Base-by-base conservation (phyloP, 768 basidiomycete species). In the Trametes punicea region DNA sequence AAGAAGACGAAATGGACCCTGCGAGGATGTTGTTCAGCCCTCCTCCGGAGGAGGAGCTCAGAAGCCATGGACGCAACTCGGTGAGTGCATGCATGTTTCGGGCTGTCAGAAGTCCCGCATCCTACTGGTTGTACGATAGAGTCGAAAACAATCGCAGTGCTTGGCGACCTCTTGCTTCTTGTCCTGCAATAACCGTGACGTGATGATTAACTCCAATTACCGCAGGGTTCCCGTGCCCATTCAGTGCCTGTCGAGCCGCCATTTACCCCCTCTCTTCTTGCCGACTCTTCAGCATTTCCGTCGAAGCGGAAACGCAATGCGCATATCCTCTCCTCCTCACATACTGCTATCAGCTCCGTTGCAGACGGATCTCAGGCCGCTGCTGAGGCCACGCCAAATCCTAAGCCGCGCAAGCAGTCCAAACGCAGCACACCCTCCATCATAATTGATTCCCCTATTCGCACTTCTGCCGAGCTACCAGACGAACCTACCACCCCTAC, bases 1-100 rank as follows among this genome's bases (percentile, higher is more conserved):
- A 55, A 34, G 63, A 58, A 10, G 60, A 60, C 18, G 58, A 62
- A 33, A 54, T 54, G 23, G 58, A 61, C 42, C 51, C 68, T 1
- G 54, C 69, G 0, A 62, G 65, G 49, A 71, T 71, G 65, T 59
- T 76, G 34, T 82, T 86, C 57, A 80, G 83, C 61, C 84, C 83
- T 2, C 84, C 84, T 2, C 84, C 84, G 2, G 84, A 86, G 60
- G 84, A 86, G 59, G 71, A 70, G 1, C 66, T 83, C 8, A 59
- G 68, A 46, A 38, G 61, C 57, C 46, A 49, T 42, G 46, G 31
- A 52, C 54, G 59, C 40, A 26, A 56, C 41, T 62, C 44, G 49
- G 58, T 67, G 65, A 40, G 66, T 70, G 11, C 21, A 5, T 18
- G n/a, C 2, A 18, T 38, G 16, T 18, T 3, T n/a, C 36, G 13